Evolutionary conservation across 495 filamentous ascomycete genomes (phyloP).

Genomic region (Articulospora tetracladia): DNA sequence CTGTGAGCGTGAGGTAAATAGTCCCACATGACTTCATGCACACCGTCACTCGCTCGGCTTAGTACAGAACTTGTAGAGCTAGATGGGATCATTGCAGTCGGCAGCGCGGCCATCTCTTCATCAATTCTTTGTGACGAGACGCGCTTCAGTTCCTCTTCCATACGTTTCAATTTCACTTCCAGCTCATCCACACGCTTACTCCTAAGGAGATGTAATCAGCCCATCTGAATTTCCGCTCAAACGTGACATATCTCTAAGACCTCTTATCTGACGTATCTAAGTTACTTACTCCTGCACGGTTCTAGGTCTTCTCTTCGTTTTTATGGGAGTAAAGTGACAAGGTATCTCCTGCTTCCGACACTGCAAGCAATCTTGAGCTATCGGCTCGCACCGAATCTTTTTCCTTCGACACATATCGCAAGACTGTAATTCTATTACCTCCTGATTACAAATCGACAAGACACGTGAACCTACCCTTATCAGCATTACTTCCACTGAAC

Average conservation of each 20-base stretch:
- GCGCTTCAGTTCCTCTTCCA: slow-evolving; percentile 78
- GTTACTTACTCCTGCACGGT: slow-evolving; percentile 66
- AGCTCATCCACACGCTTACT: slow-evolving; percentile 96
- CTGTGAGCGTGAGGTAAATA: background rate
- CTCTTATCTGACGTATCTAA: background rate
- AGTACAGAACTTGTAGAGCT: background rate
- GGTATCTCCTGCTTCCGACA: slow-evolving; percentile 97
- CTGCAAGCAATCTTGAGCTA: slow-evolving; percentile 86
- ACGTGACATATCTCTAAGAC: too few species aligned
- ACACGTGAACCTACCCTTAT: too few species aligned
- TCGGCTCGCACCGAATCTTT: slow-evolving; percentile 98
- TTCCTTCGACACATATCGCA: slow-evolving; percentile 99
- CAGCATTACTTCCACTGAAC: too few species aligned
- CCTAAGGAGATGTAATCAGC: slow-evolving; percentile 54
- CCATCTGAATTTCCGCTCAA: too few species aligned
- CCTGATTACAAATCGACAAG: too few species aligned
- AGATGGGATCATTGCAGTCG: background rate
- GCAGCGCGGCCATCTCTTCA: background rate
- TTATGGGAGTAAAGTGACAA: slow-evolving; percentile 92
- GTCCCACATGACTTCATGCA: background rate
- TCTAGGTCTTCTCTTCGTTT: slow-evolving; percentile 93
- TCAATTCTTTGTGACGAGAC: background rate
- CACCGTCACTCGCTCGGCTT: background rate
- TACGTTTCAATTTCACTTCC: slow-evolving; percentile 88
- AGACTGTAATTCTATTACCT: slow-evolving; percentile 54